phyloP scores from a whole-genome alignment of 768 basidiomycete species.

The Boletus bicolor region DNA sequence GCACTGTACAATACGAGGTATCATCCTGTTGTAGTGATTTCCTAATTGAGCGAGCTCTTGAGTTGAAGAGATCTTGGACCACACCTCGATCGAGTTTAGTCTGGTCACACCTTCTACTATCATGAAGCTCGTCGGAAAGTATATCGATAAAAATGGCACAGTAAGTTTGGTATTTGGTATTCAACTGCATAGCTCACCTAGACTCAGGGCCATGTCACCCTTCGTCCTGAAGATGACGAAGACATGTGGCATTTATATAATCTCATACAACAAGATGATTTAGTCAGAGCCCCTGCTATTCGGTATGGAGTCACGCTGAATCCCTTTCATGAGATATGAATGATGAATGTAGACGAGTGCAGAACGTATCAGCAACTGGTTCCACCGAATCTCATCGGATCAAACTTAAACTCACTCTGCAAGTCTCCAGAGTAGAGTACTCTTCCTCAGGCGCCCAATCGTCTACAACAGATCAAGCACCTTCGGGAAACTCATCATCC shows the following conservation, averaged over 20 bases:
- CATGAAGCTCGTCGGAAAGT: slow-evolving; percentile 86
- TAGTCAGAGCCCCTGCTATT: slow-evolving; percentile 81
- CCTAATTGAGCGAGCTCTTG: slow-evolving; percentile 15
- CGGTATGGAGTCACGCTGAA: slow-evolving; percentile 44
- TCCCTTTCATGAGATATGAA: slow-evolving; percentile 3
- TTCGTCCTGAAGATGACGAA: slow-evolving; percentile 96
- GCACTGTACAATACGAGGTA: not conserved
- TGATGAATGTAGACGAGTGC: slow-evolving; percentile 61
- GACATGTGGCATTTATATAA: slow-evolving; percentile 99
- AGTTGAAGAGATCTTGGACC: not conserved
- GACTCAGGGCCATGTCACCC: slow-evolving; percentile 82
- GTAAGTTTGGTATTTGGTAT: slow-evolving; percentile 44
- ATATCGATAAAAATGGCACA: slow-evolving; percentile 79
- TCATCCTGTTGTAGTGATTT: slow-evolving; percentile 1
- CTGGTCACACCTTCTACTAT: slow-evolving; percentile 2
- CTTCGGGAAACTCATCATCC: slow-evolving; percentile 23
- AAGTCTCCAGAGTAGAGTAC: slow-evolving; percentile 78
- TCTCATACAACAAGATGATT: slow-evolving; percentile 85
- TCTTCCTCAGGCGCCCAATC: slow-evolving; percentile 61
- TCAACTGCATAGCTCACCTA: slow-evolving; percentile 18
- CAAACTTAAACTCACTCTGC: slow-evolving; percentile 77
- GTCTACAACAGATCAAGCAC: slow-evolving; percentile 43
- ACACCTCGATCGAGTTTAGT: too few species aligned
- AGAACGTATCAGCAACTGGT: slow-evolving; percentile 87
- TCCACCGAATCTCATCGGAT: slow-evolving; percentile 91